Conservation (phyloP, 164 flowering plant genomes). For the Magnolia officinalis region DNA sequence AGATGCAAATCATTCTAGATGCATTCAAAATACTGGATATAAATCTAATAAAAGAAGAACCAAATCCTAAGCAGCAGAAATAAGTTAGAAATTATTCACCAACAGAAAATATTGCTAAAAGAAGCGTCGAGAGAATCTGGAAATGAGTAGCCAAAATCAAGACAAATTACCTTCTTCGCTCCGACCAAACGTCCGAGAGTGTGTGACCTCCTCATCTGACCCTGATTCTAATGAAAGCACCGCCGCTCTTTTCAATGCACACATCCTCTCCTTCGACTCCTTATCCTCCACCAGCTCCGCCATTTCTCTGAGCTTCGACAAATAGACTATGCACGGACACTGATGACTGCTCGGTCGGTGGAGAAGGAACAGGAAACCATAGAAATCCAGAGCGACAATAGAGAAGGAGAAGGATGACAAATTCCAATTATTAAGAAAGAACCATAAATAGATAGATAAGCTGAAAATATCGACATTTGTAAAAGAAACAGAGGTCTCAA, state of each 20-base stretch:
- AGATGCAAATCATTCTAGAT: no score
- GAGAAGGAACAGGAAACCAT: conserved; percentile 1
- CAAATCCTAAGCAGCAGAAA: neutral
- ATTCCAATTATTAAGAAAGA: conserved; percentile 17
- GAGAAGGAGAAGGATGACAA: conserved; percentile 7
- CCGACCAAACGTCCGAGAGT: conserved; percentile 36
- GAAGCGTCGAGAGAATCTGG: neutral
- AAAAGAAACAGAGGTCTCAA: neutral
- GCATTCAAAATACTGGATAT: neutral
- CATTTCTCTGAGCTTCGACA: conserved; percentile 26
- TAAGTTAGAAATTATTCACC: neutral
- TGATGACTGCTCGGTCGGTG: conserved; percentile 3
- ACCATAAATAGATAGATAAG: conserved; percentile 15
- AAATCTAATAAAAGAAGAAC: neutral
- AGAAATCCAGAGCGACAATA: neutral
- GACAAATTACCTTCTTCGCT: conserved; percentile 37
- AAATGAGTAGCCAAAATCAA: no score
- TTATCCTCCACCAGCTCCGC: conserved; percentile 36
- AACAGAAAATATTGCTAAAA: neutral
- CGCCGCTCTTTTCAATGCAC: conserved; percentile 1
- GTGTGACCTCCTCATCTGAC: conserved; percentile 9
- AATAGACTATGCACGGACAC: conserved; percentile 6
- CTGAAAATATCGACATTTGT: conserved; percentile 20
- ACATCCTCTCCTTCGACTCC: conserved; percentile 15
- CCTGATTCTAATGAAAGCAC: conserved; percentile 8